A percentile compares a stretch with the other conserved stretches of the same genome.
These are phyloP conservation scores for Limnanthes douglasii DNA, from an alignment of 345 rosid species.

Conservation along the genomic window DNA sequence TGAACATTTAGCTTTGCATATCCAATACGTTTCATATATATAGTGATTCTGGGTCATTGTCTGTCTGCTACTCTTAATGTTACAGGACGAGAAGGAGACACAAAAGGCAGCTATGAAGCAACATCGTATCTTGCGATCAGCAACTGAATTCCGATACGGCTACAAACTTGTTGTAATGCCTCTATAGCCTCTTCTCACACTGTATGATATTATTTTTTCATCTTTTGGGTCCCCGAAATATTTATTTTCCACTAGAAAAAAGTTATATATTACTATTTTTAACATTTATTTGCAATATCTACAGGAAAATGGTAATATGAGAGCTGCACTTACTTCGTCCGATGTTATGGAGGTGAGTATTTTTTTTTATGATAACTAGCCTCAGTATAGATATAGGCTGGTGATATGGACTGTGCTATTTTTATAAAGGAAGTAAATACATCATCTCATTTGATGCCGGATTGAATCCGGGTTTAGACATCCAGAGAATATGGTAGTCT, in stretches of 20 bases:
- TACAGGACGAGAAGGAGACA: constrained; percentile 87
- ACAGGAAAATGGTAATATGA: constrained; percentile 74
- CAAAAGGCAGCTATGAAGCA: constrained; percentile 80
- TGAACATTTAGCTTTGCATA: too few species aligned
- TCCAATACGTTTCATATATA: neutral
- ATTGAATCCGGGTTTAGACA: too few species aligned
- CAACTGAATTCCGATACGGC: constrained; percentile 86
- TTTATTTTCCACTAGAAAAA: too few species aligned
- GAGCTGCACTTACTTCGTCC: constrained; percentile 57
- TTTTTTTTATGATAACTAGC: too few species aligned
- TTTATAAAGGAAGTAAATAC: too few species aligned
- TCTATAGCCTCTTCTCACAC: constrained; percentile 1
- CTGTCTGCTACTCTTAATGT: neutral
- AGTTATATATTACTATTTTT: too few species aligned
- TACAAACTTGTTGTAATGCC: constrained; percentile 85
- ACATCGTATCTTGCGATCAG: constrained; percentile 44
- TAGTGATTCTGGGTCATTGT: constrained; percentile 7
- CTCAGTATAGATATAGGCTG: too few species aligned
- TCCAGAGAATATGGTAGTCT: too few species aligned
- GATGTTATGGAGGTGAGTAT: constrained; percentile 68
- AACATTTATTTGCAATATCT: constrained; percentile 5
- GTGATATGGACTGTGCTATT: too few species aligned
- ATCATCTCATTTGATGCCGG: too few species aligned
- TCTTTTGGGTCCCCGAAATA: neutral
- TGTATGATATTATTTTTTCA: neutral